These are phyloP conservation scores for Bacidia gigantensis DNA, from an alignment of 495 filamentous ascomycete genomes.

Conservation along the genomic window DNA sequence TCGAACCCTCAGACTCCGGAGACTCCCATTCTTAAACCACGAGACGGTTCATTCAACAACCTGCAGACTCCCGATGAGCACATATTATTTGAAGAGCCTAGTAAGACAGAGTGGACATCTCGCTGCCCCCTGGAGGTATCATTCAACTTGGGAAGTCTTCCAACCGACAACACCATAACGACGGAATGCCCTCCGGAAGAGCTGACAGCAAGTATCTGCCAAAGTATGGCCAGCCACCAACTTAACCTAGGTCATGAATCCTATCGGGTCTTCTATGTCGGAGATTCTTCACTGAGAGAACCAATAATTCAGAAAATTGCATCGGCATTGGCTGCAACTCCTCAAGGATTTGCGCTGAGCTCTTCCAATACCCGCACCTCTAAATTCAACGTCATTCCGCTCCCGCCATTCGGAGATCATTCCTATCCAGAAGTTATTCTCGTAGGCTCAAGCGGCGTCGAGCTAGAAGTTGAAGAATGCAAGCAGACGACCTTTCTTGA, in stretches of 20 bases:
- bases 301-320: constrained; percentile 65
- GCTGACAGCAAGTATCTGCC: constrained; percentile 46
- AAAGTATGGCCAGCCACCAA: constrained; percentile 54
- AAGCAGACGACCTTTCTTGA: constrained; percentile 33
- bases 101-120: neutral
- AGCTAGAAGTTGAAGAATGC: constrained; percentile 64
- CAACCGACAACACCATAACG: no score
- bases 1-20: neutral
- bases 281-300: constrained; percentile 45
- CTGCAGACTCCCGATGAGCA: neutral
- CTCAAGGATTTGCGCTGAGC: constrained; percentile 26
- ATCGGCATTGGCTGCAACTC: constrained; percentile 43
- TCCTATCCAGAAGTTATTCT: constrained; percentile 54
- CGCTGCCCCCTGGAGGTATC: no score
- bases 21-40: neutral
- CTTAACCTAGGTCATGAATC: constrained; percentile 47
- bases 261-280: constrained; percentile 57
- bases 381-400: constrained; percentile 60
- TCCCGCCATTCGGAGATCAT: constrained; percentile 50
- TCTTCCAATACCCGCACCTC: constrained; percentile 39
- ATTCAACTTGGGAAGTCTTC: no score
- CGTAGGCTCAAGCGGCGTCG: constrained; percentile 50
- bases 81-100: constrained; percentile 3
- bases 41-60: neutral
- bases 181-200: no score